Evolutionary conservation across 495 filamentous ascomycete species (phyloP).

Genomic region (Cetradonia linearis): DNA sequence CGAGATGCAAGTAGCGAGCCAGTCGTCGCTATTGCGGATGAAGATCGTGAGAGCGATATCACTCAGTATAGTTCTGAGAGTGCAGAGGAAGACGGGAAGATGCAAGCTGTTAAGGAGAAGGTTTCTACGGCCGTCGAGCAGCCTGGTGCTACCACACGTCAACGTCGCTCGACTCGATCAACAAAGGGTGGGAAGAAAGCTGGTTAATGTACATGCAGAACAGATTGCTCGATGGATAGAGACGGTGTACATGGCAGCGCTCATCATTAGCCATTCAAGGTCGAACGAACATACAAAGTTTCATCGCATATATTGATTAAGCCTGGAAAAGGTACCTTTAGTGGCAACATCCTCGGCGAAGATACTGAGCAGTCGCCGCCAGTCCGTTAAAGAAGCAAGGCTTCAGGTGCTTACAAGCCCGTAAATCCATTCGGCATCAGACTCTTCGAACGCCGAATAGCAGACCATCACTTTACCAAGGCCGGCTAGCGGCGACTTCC

Average conservation of each 20-base stretch:
- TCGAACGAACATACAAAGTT: neutral
- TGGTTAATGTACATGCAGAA: neutral
- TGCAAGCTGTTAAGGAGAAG: constrained; percentile 1
- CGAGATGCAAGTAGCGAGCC: neutral
- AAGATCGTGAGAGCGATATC: constrained; percentile 18
- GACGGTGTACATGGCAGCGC: neutral
- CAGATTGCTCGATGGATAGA: neutral
- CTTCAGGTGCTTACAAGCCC: neutral
- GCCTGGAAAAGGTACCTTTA: neutral
- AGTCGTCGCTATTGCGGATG: neutral
- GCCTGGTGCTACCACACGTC: constrained; percentile 9
- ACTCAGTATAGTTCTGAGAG: constrained; percentile 22
- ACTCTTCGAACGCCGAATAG: neutral
- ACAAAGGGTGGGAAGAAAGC: constrained; percentile 9
- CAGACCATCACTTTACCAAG: too few relatives aligned
- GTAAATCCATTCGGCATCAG: neutral
- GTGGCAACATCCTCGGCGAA: neutral
- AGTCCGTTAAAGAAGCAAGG: neutral
- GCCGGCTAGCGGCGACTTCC: neutral
- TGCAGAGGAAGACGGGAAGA: neutral
- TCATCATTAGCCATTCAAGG: neutral
- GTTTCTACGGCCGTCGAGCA: neutral
- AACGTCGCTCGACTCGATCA: constrained; percentile 19
- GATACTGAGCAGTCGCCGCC: neutral
- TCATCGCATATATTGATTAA: neutral